phyloP scores from a whole-genome alignment of 441 rosid genomes.

The Kokia cookei region DNA sequence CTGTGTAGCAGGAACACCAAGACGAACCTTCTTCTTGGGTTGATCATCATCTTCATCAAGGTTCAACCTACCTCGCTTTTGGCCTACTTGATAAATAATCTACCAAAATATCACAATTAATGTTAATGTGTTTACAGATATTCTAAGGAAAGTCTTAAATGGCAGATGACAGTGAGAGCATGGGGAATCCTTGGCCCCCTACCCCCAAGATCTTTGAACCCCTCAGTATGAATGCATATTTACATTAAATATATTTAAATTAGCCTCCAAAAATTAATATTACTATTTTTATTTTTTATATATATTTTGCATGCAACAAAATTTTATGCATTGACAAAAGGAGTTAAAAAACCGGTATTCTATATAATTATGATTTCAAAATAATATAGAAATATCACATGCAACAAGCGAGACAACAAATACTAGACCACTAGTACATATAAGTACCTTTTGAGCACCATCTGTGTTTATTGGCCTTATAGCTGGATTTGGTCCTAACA shows the following conservation, averaged over 20 bases:
- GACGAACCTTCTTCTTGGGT: conserved; percentile 89
- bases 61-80: conserved; percentile 92
- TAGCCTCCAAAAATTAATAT: background rate
- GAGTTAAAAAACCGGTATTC: background rate
- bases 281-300: background rate
- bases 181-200: background rate
- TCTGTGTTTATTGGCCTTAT: conserved; percentile 94
- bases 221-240: background rate
- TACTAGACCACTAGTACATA: background rate
- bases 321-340: background rate
- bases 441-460: conserved; percentile 90
- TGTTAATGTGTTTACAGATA: background rate
- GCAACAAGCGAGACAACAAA: background rate
- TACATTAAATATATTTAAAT: background rate
- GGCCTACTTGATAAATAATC: conserved; percentile 91
- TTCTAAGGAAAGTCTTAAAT: background rate
- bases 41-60: conserved; percentile 89
- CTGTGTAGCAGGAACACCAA: conserved; percentile 96
- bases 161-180: background rate
- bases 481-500: conserved; percentile 85
- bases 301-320: background rate
- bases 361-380: background rate
- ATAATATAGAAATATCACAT: background rate
- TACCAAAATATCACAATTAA: conserved; percentile 14
- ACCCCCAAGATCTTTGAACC: background rate